Base-by-base conservation (phyloP, 1,284 basidiomycete genomes). In the Ceratobasidium sp. region DNA sequence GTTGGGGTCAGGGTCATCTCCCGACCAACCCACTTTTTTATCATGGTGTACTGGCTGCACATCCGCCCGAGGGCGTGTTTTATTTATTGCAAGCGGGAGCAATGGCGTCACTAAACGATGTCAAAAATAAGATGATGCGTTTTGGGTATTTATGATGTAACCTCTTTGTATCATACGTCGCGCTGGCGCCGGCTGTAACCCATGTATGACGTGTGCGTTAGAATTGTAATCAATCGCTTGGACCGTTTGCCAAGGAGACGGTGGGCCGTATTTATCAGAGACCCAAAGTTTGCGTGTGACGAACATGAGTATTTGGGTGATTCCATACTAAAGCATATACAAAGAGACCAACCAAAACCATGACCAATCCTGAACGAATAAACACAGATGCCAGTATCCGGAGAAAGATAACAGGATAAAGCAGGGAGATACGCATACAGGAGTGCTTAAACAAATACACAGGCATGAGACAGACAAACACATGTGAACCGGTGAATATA, bases 321-420 rank as follows among this genome's bases (percentile, higher is more conserved):
- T 34, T 24, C 41, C 59, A 62, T 62, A 62, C 22, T 13, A 29
- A 62, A 19, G 59, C 59, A 62, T 62, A 62, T 62, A 62, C 59
- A 34, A 43, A 13, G 13, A 13, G 9, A 37, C 9, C 9, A 37
- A 37, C 9, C 34, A 37, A 37, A 37, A 37, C 34, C 34, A 37
- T 37, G 34, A 37, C 34, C 34, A 34, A 34, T 34, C 8, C 34
- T 34, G 34, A 34, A 34, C 34, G 34, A 34, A 34, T 49, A 49
- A 16, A 49, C 46, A 49, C 8, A 34, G 34, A 3, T 34, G 2
- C 34, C 34, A 34, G 34, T 19, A 46, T 37, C 34, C 34, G 34
- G 34, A 34, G n/a, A 62, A 34, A 41, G 59, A 48, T 29, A n/a
- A 48, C 27, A 22, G 29, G 43, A 14, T n/a, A 43, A 43, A 56